These are phyloP conservation scores for Tulasnella sp. DNA, from an alignment of 768 basidiomycete species.

Conservation along the genomic window DNA sequence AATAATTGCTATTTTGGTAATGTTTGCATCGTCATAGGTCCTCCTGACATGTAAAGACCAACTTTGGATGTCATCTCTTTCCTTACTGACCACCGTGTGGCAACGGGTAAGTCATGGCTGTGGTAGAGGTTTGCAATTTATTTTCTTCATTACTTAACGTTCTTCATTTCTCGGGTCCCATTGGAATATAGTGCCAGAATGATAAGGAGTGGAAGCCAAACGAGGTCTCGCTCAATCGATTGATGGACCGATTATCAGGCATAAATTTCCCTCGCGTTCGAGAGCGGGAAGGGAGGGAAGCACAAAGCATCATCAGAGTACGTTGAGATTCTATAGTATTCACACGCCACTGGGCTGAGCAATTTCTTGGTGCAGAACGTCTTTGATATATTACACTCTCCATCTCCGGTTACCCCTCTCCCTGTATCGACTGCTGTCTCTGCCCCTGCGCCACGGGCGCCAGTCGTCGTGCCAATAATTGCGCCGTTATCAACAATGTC, in stretches of 20 bases:
- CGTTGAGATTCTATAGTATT: neutral
- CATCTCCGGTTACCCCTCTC: too few relatives aligned
- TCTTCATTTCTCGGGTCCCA: neutral
- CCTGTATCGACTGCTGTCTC: too few relatives aligned
- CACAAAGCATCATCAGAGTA: neutral
- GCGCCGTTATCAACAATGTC: too few relatives aligned
- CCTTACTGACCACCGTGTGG: neutral
- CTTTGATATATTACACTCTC: too few relatives aligned
- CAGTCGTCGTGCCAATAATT: too few relatives aligned
- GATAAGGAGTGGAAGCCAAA: conserved; percentile 4
- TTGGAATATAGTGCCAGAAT: neutral
- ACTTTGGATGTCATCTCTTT: conserved; percentile 7
- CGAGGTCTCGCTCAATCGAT: neutral
- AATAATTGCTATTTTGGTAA: too few relatives aligned
- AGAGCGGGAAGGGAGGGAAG: neutral
- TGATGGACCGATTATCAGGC: conserved; percentile 1
- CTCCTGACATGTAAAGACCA: conserved; percentile 8
- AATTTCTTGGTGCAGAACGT: too few relatives aligned
- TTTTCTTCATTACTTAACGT: too few relatives aligned
- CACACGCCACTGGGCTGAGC: too few relatives aligned
- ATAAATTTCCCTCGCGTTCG: neutral
- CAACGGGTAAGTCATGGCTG: neutral
- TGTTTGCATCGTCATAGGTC: too few relatives aligned
- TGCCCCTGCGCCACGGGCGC: too few relatives aligned
- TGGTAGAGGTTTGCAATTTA: too few relatives aligned